phyloP scores from a whole-genome alignment of 805 yeast species.

The Candida quercuum region DNA sequence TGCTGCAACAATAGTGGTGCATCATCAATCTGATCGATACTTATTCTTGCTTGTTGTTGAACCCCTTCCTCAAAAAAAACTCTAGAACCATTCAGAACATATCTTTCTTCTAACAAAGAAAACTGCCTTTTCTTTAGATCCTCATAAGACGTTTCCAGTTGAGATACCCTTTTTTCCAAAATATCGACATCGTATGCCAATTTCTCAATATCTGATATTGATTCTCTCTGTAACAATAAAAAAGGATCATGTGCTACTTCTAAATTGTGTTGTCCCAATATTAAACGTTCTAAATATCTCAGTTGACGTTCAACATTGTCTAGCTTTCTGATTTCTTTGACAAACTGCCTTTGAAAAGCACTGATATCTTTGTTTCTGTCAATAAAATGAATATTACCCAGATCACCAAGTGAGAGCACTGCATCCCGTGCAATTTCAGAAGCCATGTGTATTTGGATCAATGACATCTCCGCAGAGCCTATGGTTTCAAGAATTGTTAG shows the following conservation, averaged over 20 bases:
- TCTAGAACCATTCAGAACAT: constrained; percentile 47
- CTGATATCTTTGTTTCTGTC: constrained; percentile 79
- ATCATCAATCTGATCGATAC: constrained; percentile 31
- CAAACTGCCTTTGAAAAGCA: constrained; percentile 87
- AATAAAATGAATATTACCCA: constrained; percentile 82
- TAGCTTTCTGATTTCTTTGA: constrained; percentile 74
- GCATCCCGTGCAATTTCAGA: constrained; percentile 85
- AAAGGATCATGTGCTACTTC: constrained; percentile 28
- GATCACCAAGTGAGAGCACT: constrained; percentile 79
- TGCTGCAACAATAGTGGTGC: constrained; percentile 33
- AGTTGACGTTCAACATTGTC: constrained; percentile 90
- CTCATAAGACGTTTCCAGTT: constrained; percentile 65
- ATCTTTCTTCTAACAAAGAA: constrained; percentile 66
- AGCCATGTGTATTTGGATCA: constrained; percentile 87
- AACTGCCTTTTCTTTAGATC: constrained; percentile 57
- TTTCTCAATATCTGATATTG: constrained; percentile 56
- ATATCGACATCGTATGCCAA: constrained; percentile 55
- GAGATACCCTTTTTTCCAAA: constrained; percentile 69
- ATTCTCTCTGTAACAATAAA: constrained; percentile 16
- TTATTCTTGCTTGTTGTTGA: constrained; percentile 26
- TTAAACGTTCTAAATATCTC: constrained; percentile 44
- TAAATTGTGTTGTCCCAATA: constrained; percentile 41
- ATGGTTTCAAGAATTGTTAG: constrained; percentile 7
- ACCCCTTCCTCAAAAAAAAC: constrained; percentile 39
- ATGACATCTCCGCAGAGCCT: constrained; percentile 95